Evolutionary conservation across 306 rosid genomes (phyloP).

Genomic region (Castanea crenata): DNA sequence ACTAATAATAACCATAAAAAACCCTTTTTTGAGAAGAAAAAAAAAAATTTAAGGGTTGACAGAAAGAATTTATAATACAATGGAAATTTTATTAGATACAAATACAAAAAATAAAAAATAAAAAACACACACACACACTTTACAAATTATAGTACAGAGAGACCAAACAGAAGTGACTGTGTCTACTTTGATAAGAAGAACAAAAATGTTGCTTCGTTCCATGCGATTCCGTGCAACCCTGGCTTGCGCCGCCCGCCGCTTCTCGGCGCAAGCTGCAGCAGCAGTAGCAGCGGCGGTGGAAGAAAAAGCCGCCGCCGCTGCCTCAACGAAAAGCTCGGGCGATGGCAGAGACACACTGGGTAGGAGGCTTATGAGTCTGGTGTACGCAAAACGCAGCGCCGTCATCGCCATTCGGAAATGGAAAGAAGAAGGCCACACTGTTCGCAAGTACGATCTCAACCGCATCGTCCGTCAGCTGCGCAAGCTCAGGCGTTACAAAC

Average conservation of each 20-base stretch:
- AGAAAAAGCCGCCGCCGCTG: background rate
- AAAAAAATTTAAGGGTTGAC: too few species aligned
- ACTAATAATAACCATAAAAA: too few species aligned
- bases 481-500: constrained; percentile 71
- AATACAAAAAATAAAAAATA: too few species aligned
- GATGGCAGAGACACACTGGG: constrained; percentile 61
- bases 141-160: too few species aligned
- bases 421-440: constrained; percentile 75
- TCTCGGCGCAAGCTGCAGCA: constrained; percentile 37
- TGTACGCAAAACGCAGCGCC: constrained; percentile 77
- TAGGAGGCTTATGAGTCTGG: constrained; percentile 69
- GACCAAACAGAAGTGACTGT: too few species aligned
- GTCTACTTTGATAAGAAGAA: too few species aligned
- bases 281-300: constrained; percentile 21
- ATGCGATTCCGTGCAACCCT: constrained; percentile 28
- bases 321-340: background rate
- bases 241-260: constrained; percentile 42
- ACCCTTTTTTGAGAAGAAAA: too few species aligned
- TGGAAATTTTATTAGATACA: too few species aligned
- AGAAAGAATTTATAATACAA: too few species aligned
- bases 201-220: constrained; percentile 45
- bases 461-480: constrained; percentile 92
- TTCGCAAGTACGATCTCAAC: constrained; percentile 81
- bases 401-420: constrained; percentile 69
- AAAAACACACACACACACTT: too few species aligned